These are phyloP conservation scores for Tuber aestivum DNA, from an alignment of 495 filamentous ascomycete species.

Conservation along the genomic window DNA sequence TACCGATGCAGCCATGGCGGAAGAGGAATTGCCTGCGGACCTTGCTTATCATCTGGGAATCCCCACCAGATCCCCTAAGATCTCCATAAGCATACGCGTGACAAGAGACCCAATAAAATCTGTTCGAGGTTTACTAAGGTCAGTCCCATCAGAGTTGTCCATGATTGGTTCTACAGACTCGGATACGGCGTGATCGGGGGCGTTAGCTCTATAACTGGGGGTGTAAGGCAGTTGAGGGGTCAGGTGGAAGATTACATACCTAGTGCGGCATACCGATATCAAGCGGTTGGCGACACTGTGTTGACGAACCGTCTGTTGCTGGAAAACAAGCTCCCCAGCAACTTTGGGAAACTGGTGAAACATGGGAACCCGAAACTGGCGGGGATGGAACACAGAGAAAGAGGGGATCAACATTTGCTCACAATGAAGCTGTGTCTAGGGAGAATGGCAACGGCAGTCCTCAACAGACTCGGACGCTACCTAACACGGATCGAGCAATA, in stretches of 20 bases:
- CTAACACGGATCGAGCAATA: slow-evolving; percentile 6
- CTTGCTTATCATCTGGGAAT: slow-evolving; percentile 74
- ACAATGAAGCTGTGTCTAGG: slow-evolving; percentile 10
- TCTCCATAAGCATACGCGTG: slow-evolving; percentile 16
- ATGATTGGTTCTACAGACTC: slow-evolving; percentile 56
- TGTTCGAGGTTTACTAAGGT: slow-evolving; percentile 48
- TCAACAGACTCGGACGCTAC: background rate
- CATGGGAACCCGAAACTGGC: slow-evolving; percentile 5
- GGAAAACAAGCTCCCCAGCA: background rate
- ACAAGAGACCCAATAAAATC: slow-evolving; percentile 46
- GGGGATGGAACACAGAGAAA: slow-evolving; percentile 21
- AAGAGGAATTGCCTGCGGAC: slow-evolving; percentile 41
- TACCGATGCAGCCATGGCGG: slow-evolving; percentile 7
- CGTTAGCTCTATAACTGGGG: slow-evolving; percentile 11
- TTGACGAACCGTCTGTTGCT: background rate
- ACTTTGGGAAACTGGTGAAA: background rate
- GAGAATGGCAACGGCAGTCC: slow-evolving; percentile 7
- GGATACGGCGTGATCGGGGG: slow-evolving; percentile 51
- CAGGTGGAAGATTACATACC: slow-evolving; percentile 31
- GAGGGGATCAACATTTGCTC: slow-evolving; percentile 34
- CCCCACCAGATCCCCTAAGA: slow-evolving; percentile 61
- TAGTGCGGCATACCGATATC: slow-evolving; percentile 29
- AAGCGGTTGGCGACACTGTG: slow-evolving; percentile 13
- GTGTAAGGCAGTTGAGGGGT: slow-evolving; percentile 26
- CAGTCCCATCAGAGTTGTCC: slow-evolving; percentile 41